These are phyloP conservation scores for Hyphodiscus sp. DNA, from an alignment of 2,329 filamentous ascomycete genomes.

Conservation along the genomic window DNA sequence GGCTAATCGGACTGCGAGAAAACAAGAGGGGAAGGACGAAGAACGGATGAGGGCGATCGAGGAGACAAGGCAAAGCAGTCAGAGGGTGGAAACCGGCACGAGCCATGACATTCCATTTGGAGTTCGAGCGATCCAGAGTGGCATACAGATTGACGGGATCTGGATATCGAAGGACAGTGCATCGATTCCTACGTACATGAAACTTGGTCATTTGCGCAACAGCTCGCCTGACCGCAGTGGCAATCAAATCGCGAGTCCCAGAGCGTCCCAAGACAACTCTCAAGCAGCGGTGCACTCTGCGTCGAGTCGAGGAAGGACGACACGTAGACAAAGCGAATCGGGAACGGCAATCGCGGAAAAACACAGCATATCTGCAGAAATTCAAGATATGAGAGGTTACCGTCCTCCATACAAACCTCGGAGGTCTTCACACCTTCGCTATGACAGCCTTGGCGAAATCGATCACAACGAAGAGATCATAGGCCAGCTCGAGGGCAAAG, in stretches of 20 bases:
- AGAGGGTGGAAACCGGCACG: conserved; percentile 25
- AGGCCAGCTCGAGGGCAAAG: conserved; percentile 21
- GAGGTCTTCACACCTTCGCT: conserved; percentile 30
- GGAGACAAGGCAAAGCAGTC: conserved; percentile 49
- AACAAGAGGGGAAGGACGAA: conserved; percentile 58
- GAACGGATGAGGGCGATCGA: conserved; percentile 50
- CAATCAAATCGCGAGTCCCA: background rate
- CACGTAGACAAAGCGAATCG: background rate
- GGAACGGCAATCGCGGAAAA: background rate
- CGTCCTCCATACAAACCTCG: conserved; percentile 28
- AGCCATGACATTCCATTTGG: conserved; percentile 73
- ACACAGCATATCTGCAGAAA: background rate
- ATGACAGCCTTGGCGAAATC: conserved; percentile 22
- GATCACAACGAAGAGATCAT: conserved; percentile 24
- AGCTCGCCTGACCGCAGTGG: conserved; percentile 6
- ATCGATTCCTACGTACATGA: conserved; percentile 21
- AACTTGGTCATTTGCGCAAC: conserved; percentile 9
- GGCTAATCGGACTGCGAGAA: conserved; percentile 48
- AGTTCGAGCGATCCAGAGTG: conserved; percentile 75
- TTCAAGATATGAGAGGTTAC: background rate
- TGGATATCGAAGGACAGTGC: conserved; percentile 46
- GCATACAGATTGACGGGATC: conserved; percentile 79
- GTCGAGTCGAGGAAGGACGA: background rate
- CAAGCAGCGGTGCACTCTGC: conserved; percentile 4
- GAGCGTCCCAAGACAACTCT: background rate